phyloP scores from a whole-genome alignment of 805 yeast species.

The Candida ascalaphidarum region DNA sequence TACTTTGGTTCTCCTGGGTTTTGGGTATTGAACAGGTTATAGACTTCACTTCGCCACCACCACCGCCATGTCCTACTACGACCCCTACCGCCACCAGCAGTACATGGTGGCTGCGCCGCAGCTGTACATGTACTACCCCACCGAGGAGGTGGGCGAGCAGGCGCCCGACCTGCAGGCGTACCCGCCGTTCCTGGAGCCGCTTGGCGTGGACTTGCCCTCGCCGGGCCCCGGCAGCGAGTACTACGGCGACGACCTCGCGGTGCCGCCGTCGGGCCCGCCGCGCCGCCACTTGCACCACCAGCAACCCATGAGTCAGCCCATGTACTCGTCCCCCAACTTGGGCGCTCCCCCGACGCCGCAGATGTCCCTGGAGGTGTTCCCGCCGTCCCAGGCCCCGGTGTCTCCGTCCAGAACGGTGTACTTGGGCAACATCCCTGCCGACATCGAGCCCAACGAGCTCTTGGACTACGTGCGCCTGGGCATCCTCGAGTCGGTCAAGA shows the following conservation, averaged over 20 bases:
- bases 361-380: constrained; percentile 1
- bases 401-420: constrained; percentile 84
- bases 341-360: not conserved
- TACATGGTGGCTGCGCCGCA: constrained; percentile 19
- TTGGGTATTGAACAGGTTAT: too few species aligned
- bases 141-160: constrained; percentile 6
- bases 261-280: constrained; percentile 1
- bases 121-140: constrained; percentile 11
- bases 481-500: constrained; percentile 68
- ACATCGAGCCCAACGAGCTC: constrained; percentile 70
- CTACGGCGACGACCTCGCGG: constrained; percentile 1
- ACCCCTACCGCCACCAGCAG: constrained; percentile 33
- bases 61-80: constrained; percentile 31
- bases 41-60: not conserved
- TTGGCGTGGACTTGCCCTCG: constrained; percentile 1
- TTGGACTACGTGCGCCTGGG: constrained; percentile 90
- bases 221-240: not conserved
- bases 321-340: not conserved
- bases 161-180: constrained; percentile 11
- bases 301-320: not conserved
- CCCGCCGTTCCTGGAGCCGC: not conserved
- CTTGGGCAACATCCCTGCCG: constrained; percentile 81
- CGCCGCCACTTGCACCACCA: constrained; percentile 1
- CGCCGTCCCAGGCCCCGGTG: constrained; percentile 6
- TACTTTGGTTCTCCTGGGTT: too few species aligned